Evolutionary conservation across 805 yeast genomes (phyloP).

Genomic region (Candida maesae): DNA sequence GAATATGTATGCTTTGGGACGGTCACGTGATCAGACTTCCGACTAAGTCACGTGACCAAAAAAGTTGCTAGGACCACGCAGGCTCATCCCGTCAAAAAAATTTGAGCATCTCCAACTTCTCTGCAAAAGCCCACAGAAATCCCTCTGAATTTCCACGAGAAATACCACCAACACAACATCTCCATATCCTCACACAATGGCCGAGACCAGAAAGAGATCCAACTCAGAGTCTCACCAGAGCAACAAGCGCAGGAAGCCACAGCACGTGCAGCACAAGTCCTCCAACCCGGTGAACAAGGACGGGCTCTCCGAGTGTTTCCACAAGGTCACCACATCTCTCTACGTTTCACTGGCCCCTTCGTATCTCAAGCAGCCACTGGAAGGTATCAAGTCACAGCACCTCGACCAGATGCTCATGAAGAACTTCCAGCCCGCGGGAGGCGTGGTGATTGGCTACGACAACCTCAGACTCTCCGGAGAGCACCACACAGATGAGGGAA

Average conservation of each 20-base stretch:
- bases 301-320: slow-evolving; percentile 68
- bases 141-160: too few species aligned
- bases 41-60: too few species aligned
- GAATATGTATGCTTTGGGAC: too few species aligned
- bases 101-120: too few species aligned
- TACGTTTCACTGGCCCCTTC: slow-evolving; percentile 89
- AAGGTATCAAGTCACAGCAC: slow-evolving; percentile 84
- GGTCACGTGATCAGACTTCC: too few species aligned
- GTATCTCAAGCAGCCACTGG: slow-evolving; percentile 60
- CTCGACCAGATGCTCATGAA: slow-evolving; percentile 87
- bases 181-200: neutral
- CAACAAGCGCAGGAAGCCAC: slow-evolving; percentile 21
- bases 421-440: slow-evolving; percentile 65
- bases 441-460: slow-evolving; percentile 80
- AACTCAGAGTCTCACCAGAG: slow-evolving; percentile 14
- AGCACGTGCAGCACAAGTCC: slow-evolving; percentile 22
- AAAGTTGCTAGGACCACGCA: too few species aligned
- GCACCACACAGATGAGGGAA: slow-evolving; percentile 38
- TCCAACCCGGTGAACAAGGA: slow-evolving; percentile 36
- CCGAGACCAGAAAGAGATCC: slow-evolving; percentile 15
- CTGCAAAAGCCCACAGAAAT: too few species aligned
- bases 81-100: too few species aligned
- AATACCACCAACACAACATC: too few species aligned
- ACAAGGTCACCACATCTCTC: slow-evolving; percentile 52
- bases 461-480: slow-evolving; percentile 52